These are phyloP conservation scores for Periglandula ipomoeae DNA, from an alignment of 2,329 filamentous ascomycete genomes.

Conservation along the genomic window DNA sequence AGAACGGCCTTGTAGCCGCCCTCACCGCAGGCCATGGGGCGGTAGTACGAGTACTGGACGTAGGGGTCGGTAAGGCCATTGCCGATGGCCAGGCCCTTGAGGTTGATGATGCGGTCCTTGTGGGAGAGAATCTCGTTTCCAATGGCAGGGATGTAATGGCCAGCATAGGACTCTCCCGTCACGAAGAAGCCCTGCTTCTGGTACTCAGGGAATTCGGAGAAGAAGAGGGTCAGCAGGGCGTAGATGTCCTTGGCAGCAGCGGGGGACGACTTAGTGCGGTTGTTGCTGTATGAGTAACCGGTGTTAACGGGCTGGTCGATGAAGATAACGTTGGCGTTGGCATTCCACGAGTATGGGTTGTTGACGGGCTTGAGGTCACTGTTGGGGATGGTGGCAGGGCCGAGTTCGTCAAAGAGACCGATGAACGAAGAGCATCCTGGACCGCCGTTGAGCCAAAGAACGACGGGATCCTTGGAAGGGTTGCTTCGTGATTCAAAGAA, in stretches of 20 bases:
- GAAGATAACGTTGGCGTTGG: conserved; percentile 58
- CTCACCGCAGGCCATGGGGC: conserved; percentile 93
- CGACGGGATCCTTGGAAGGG: conserved; percentile 31
- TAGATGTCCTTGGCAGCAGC: conserved; percentile 97
- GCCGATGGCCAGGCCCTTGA: conserved; percentile 88
- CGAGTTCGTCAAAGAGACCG: conserved; percentile 57
- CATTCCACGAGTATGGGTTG: conserved; percentile 56
- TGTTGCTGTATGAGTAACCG: conserved; percentile 44
- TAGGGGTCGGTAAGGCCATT: conserved; percentile 90
- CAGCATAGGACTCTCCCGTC: conserved; percentile 87
- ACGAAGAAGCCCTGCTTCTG: conserved; percentile 94
- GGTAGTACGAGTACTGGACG: conserved; percentile 90
- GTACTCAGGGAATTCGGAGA: conserved; percentile 96
- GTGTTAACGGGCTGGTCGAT: conserved; percentile 50
- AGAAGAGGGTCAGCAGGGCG: conserved; percentile 91
- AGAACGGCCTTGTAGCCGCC: conserved; percentile 88
- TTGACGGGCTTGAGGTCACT: conserved; percentile 22
- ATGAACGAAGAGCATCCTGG: conserved; percentile 24
- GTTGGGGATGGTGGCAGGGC: conserved; percentile 61
- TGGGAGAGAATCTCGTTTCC: conserved; percentile 83
- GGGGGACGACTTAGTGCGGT: conserved; percentile 79
- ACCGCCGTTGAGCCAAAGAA: conserved; percentile 43
- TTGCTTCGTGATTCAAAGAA: conserved; percentile 36
- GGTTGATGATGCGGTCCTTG: conserved; percentile 95
- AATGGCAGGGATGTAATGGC: conserved; percentile 92